phyloP scores from a whole-genome alignment of 2,329 filamentous ascomycete genomes.

The Claviceps pusilla region DNA sequence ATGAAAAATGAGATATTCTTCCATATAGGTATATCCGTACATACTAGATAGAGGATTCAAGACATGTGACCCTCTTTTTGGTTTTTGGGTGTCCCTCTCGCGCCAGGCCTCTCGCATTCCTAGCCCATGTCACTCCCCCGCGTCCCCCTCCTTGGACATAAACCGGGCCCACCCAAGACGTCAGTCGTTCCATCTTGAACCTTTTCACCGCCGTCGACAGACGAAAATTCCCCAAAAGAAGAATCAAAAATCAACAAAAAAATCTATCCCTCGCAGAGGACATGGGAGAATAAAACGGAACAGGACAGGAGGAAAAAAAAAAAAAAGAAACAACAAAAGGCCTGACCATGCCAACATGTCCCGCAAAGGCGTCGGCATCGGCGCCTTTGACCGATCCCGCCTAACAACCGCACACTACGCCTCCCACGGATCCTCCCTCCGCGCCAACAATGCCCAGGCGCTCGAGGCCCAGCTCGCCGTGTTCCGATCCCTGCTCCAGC shows the following conservation, averaged over 20 bases:
- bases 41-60: background rate
- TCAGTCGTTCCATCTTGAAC: too few species aligned
- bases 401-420: constrained; percentile 82
- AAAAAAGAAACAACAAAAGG: background rate
- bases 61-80: background rate
- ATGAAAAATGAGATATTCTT: background rate
- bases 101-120: too few species aligned
- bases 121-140: too few species aligned
- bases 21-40: background rate
- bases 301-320: background rate
- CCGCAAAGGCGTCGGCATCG: constrained; percentile 76
- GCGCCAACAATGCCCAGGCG: constrained; percentile 67
- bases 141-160: too few species aligned
- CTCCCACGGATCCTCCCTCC: constrained; percentile 75
- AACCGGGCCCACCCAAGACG: too few species aligned
- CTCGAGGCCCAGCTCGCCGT: constrained; percentile 88
- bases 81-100: background rate
- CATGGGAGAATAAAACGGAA: too few species aligned
- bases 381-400: constrained; percentile 72
- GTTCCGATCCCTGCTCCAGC: constrained; percentile 87
- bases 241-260: too few species aligned
- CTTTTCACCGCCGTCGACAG: too few species aligned
- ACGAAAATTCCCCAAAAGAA: too few species aligned
- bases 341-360: constrained; percentile 32
- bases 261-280: too few species aligned